Conservation (phyloP, 1,284 basidiomycete species). For the Cutaneotrichosporon spelunceum region DNA sequence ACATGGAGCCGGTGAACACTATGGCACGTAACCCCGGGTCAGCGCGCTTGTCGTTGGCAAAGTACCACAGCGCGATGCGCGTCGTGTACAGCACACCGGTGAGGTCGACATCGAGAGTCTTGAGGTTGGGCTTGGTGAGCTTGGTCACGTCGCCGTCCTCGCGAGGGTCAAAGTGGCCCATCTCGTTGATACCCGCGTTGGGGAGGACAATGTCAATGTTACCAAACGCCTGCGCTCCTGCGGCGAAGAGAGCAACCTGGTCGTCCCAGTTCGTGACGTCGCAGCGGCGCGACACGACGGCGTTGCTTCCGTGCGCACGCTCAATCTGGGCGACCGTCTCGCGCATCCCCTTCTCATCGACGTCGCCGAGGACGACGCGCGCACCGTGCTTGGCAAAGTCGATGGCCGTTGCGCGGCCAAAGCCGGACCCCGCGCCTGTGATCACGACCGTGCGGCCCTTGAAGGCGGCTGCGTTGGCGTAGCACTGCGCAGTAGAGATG, state of each 20-base stretch:
- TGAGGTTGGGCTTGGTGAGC: constrained; percentile 21
- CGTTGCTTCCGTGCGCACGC: constrained; percentile 29
- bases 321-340: constrained; percentile 12
- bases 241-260: constrained; percentile 23
- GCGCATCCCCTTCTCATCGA: constrained; percentile 13
- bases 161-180: constrained; percentile 19
- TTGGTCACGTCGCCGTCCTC: constrained; percentile 7
- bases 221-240: constrained; percentile 16
- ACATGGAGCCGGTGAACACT: constrained; percentile 18
- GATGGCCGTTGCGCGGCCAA: constrained; percentile 21
- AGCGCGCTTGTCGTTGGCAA: constrained; percentile 17
- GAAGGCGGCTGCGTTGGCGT: constrained; percentile 43
- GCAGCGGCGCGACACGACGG: constrained; percentile 25
- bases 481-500: constrained; percentile 17
- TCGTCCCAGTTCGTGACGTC: constrained; percentile 26
- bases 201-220: constrained; percentile 24
- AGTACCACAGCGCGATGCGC: constrained; percentile 23
- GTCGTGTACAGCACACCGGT: constrained; percentile 23
- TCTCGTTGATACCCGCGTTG: constrained; percentile 23
- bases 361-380: constrained; percentile 23
- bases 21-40: constrained; percentile 16
- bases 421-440: constrained; percentile 22
- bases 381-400: constrained; percentile 23
- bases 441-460: constrained; percentile 18
- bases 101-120: constrained; percentile 25